These are phyloP conservation scores for Arabidopsis hybrid DNA, from an alignment of 441 rosid species.

Conservation along the genomic window DNA sequence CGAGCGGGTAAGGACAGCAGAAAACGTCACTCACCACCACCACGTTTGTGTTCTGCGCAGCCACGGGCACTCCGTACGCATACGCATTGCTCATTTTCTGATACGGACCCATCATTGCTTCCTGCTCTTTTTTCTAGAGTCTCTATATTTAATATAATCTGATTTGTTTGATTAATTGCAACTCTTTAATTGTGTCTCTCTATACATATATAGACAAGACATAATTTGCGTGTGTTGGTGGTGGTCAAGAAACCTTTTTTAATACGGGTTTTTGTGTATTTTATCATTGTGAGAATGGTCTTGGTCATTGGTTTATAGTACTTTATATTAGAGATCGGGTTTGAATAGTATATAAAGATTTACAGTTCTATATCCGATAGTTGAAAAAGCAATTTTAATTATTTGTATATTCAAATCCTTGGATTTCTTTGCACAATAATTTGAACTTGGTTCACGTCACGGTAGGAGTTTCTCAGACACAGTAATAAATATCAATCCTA, in stretches of 20 bases:
- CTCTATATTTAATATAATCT: background rate
- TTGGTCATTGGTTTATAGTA: background rate
- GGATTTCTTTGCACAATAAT: background rate
- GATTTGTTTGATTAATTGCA: slow-evolving; percentile 3
- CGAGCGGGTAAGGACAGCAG: slow-evolving; percentile 36
- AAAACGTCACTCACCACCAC: slow-evolving; percentile 33
- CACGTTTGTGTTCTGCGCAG: slow-evolving; percentile 25
- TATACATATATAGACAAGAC: slow-evolving; percentile 1
- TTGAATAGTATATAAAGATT: slow-evolving; percentile 6
- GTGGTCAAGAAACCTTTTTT: slow-evolving; percentile 1
- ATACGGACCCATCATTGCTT: slow-evolving; percentile 23
- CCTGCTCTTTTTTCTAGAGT: background rate
- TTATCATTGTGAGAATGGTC: background rate
- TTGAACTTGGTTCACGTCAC: background rate
- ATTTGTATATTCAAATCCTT: background rate
- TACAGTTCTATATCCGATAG: background rate
- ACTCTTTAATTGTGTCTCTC: background rate
- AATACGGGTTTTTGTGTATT: slow-evolving; percentile 16
- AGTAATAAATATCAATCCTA: slow-evolving; percentile 10
- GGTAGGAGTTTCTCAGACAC: slow-evolving; percentile 6
- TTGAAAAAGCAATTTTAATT: too few relatives aligned
- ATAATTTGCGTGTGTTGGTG: slow-evolving; percentile 22
- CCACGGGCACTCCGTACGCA: slow-evolving; percentile 25
- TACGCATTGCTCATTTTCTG: slow-evolving; percentile 5
- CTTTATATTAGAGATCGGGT: background rate